phyloP scores from a whole-genome alignment of 1,139 yeast species.

The Pichia sp. region DNA sequence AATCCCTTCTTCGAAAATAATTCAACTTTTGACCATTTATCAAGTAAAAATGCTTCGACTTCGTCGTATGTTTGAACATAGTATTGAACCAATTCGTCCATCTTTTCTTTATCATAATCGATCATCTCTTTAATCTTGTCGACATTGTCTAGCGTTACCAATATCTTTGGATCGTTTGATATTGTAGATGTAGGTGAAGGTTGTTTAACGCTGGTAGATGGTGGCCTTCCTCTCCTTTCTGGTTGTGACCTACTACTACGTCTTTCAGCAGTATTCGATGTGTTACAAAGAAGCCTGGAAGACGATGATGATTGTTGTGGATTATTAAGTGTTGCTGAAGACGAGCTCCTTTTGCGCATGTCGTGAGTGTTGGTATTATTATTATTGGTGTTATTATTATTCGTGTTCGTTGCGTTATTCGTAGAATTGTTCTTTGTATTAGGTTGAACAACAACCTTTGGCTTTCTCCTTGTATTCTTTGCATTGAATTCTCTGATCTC shows the following conservation, averaged over 20 bases:
- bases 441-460: conserved; percentile 18
- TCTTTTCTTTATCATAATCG: conserved; percentile 8
- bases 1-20: conserved; percentile 4
- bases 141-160: conserved; percentile 11
- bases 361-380: background rate
- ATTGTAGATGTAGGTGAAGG: background rate
- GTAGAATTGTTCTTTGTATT: background rate
- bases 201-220: too few relatives aligned
- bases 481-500: conserved; percentile 17
- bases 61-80: conserved; percentile 12
- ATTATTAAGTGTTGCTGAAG: background rate
- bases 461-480: conserved; percentile 15
- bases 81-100: conserved; percentile 7
- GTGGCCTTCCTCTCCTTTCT: too few relatives aligned
- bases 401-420: background rate
- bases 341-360: background rate
- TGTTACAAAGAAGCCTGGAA: background rate
- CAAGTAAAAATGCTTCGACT: conserved; percentile 14
- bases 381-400: background rate
- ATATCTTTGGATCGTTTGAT: background rate
- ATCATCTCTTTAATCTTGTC: conserved; percentile 4
- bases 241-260: background rate
- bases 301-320: background rate
- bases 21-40: conserved; percentile 15
- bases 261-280: background rate